Base-by-base conservation (phyloP, 495 filamentous ascomycete species). In the Podospora australis region DNA sequence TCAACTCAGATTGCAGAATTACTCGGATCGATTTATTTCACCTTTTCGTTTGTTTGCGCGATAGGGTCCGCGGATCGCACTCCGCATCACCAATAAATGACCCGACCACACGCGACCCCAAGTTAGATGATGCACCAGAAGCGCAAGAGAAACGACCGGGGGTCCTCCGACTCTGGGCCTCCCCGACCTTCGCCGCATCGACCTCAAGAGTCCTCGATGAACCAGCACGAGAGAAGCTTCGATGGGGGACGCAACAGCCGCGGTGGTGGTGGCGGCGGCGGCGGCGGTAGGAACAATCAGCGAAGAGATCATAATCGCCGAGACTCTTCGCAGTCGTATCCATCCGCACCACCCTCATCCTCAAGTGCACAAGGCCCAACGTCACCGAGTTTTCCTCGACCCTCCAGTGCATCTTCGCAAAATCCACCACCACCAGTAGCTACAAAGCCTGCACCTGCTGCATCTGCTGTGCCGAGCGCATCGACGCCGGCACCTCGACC, bases 111-210 rank as follows among this genome's bases (percentile, higher is more conserved):
- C 46, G 28, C 36, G 39, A 40, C 46, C 9, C 49, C 26, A 35
- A 39, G 25, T 28, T 42, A 56, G 39, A 71, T 47, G 49, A 76
- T 76, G 72, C 66, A 68, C 62, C 69, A 65, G 36, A 78, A 78
- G 67, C 66, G 77, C 51, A 79, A 78, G 68, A 71, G 75, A 63
- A 65, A 65, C 53, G 75, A 77, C 16, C 63, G 65, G 14, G 59
- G 62, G 20, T 63, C 63, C 22, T 61, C 60, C 40, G 77, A 79
- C 29, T 52, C 52, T 47, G 70, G 66, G 39, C 55, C 63, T 22
- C 67, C 62, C 36, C 66, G 77, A 45, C 72, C 75, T 9, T 66
- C 77, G 20, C 77, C 77, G 23, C 71, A 79, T 64, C 69, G 74
- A 4, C 77, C 77, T 34, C 63, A 62, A 24, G 68, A 77, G 50